Conservation (phyloP, 441 rosid species). For the Erysimum cheiri region DNA sequence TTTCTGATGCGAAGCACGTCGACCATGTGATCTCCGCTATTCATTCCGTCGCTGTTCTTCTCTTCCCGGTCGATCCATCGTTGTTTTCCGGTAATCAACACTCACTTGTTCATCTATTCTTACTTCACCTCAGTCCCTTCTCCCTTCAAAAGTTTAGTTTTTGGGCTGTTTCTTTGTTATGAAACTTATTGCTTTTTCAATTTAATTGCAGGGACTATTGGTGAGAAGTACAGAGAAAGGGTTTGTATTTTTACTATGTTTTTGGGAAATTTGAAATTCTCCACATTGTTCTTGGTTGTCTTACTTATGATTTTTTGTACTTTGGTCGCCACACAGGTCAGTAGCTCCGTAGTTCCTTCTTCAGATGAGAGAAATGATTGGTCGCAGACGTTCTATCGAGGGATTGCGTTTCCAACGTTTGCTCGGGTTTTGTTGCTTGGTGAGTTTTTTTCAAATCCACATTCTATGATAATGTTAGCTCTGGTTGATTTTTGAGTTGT, state of each 20-base stretch:
- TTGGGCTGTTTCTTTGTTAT: not conserved
- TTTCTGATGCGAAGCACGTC: slow-evolving; percentile 65
- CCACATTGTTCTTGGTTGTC: slow-evolving; percentile 5
- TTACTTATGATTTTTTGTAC: too few species aligned
- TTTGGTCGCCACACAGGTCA: slow-evolving; percentile 52
- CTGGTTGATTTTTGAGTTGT: slow-evolving; percentile 22
- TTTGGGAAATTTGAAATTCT: slow-evolving; percentile 2
- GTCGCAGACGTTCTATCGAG: slow-evolving; percentile 67
- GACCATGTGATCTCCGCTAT: slow-evolving; percentile 77
- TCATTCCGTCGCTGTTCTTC: slow-evolving; percentile 77
- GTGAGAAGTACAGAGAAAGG: slow-evolving; percentile 60
- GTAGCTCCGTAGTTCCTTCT: slow-evolving; percentile 49
- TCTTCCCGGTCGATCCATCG: slow-evolving; percentile 76
- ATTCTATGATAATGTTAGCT: not conserved
- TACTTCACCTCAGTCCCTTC: not conserved
- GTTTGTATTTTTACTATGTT: slow-evolving; percentile 47
- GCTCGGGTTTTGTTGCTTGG: slow-evolving; percentile 78
- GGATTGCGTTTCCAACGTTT: slow-evolving; percentile 79
- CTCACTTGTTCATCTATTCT: not conserved
- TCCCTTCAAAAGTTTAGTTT: not conserved
- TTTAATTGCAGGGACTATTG: slow-evolving; percentile 58
- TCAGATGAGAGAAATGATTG: slow-evolving; percentile 57
- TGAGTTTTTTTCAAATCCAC: slow-evolving; percentile 31
- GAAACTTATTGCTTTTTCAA: not conserved
- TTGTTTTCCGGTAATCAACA: slow-evolving; percentile 60